Base-by-base conservation (phyloP, 192 early-diverging fungal species). In the Coemansia javaensis region DNA sequence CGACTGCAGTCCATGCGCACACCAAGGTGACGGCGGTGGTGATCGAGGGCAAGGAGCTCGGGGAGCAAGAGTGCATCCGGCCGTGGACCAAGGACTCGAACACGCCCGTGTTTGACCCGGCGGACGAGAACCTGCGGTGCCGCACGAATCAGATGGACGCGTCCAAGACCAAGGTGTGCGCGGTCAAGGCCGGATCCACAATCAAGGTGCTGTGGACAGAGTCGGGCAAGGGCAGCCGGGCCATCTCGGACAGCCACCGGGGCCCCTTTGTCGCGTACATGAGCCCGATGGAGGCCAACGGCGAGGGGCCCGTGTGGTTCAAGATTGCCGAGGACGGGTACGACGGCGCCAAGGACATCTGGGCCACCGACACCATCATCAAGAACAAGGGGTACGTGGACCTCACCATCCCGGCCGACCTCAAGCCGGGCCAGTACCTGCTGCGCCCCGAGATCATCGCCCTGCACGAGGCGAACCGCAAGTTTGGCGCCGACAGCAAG, bases 321-420 rank as follows among this genome's bases (percentile, higher is more conserved):
- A 73, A 73, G 35, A 61, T 66, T 11, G 56, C 35, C 32, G 62
- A 65, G 22, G 47, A 72, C 5, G 63, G 63, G 0, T 72, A 59
- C 12, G 34, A 54, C 5, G 42, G 13, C n/a, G 31, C 44, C 16
- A 61, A 56, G 18, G 8, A 50, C 28, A 27, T 5, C 20, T 73
- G 69, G 69, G 49, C 57, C 40, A 61, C 49, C 2, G 48, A 56
- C 20, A 65, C 40, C 24, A 14, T 73, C 11, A 66, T 56, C 32
- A 32, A 15, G 4, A 56, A 65, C 24, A 15, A 47, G 1, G 68
- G 68, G 1, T 51, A 35, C 32, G 27, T 64, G 7, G 44, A 55
- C 8, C 25, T 65, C 8, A 54, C 50, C 0, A 66, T 73, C 14
- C 69, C 69, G 0, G 45, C 37, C 0, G 53, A 66, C 17, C 14